Evolutionary conservation across 2,329 filamentous ascomycete genomes (phyloP), one percentile per base, ranked within the genome.

Genomic region (Sclerotinia sclerotiorum): DNA sequence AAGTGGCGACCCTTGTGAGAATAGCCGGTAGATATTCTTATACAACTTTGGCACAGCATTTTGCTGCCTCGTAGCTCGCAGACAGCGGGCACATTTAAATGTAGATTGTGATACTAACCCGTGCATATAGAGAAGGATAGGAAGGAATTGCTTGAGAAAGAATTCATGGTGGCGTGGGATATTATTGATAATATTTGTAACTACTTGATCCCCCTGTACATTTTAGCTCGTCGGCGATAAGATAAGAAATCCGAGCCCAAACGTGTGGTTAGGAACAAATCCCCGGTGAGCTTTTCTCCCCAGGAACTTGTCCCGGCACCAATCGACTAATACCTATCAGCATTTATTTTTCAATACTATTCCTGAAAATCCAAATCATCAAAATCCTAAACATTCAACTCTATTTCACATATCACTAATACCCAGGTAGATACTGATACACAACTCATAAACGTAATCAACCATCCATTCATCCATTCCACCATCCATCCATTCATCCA

Each of bases 41-140:
- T 65, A 29, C 4, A 39, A 27, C 49, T 54, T 71, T 72, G 69
- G 52, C 27, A 58, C 52, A 27, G 42, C 75, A 76, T 77, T 63
- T n/a, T 67, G 69, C 15, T 65, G 67, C 58, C 55, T 64, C 27
- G 63, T 68, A 57, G 70, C 72, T 74, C 74, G 74, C 71, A 76
- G 68, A 70, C 73, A 72, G 70, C 74, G 74, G 67, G 71, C 70
- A 58, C 72, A 77, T 46, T 69, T 73, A 57, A 72, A 73, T 63
- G 69, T 66, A 49, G 68, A n/a, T 54, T 63, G 63, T 42, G n/a
- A 56, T 63, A 60, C 70, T 73, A 68, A 68, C 72, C 71, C 66
- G 68, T 71, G 75, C 76, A 78, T 78, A 71, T 75, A 76, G 73
- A 66, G 71, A 69, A 44, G 19, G 27, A 27, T 27, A 19, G 5